Evolutionary conservation across 2,329 filamentous ascomycete species (phyloP).

Genomic region (Thermothelomyces thermophilus): DNA sequence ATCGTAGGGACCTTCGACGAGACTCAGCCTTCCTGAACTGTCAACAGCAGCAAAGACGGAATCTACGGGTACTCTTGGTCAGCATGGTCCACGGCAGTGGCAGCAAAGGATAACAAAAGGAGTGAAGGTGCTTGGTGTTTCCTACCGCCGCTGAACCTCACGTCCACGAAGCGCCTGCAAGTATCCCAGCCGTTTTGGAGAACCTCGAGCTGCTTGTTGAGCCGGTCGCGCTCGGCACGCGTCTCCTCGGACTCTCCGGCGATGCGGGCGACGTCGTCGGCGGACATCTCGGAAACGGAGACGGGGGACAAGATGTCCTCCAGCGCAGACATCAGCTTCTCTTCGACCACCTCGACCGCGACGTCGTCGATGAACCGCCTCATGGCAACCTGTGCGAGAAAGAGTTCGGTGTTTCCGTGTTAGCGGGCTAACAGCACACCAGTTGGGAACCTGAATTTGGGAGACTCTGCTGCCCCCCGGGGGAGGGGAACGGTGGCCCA

Average conservation of each 20-base stretch:
- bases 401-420: too few relatives aligned
- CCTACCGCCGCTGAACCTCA: constrained; percentile 16
- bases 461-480: too few relatives aligned
- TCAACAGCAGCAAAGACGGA: not conserved
- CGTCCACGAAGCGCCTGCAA: constrained; percentile 31
- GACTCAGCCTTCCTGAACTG: too few relatives aligned
- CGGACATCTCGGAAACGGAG: constrained; percentile 32
- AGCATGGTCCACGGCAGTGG: too few relatives aligned
- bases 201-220: constrained; percentile 33
- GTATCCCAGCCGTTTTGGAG: constrained; percentile 33
- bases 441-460: too few relatives aligned
- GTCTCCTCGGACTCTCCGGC: constrained; percentile 38
- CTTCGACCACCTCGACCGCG: constrained; percentile 37
- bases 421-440: too few relatives aligned
- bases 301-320: constrained; percentile 35
- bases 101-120: too few relatives aligned
- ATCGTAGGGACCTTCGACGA: not conserved
- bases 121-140: too few relatives aligned
- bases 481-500: not conserved
- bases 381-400: constrained; percentile 39
- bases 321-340: constrained; percentile 32
- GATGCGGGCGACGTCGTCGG: constrained; percentile 31
- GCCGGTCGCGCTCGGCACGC: constrained; percentile 30
- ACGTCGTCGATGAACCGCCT: constrained; percentile 40
- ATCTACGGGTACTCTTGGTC: too few relatives aligned